Evolutionary conservation across 2,329 filamentous ascomycete genomes (phyloP).

Genomic region (Karstenula rhodostoma): DNA sequence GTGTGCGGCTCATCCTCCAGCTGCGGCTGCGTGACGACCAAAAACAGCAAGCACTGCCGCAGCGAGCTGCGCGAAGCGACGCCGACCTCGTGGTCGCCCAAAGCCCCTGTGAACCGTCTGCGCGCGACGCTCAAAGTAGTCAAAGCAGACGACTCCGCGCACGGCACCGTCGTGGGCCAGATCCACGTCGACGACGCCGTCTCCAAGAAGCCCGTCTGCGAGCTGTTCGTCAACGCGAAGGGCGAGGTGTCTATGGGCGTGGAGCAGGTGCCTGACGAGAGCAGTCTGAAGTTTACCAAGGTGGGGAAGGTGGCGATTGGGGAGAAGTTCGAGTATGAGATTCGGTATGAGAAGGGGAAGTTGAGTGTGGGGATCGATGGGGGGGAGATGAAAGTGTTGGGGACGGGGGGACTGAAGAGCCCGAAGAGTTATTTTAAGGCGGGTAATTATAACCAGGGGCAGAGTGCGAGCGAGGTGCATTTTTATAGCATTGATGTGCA

Average conservation of each 20-base stretch:
- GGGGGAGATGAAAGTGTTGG: conserved; percentile 20
- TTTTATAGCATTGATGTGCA: conserved; percentile 28
- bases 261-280: conserved; percentile 45
- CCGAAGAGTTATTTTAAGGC: conserved; percentile 35
- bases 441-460: conserved; percentile 36
- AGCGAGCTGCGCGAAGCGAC: conserved; percentile 52
- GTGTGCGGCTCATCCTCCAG: conserved; percentile 47
- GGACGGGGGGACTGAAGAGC: conserved; percentile 26
- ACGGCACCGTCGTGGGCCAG: conserved; percentile 52
- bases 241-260: conserved; percentile 52
- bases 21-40: conserved; percentile 50
- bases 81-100: conserved; percentile 46
- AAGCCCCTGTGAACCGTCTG: conserved; percentile 43
- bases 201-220: conserved; percentile 52
- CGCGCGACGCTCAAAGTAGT: conserved; percentile 40
- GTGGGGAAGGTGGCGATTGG: conserved; percentile 46
- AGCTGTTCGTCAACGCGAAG: conserved; percentile 50
- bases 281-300: conserved; percentile 39
- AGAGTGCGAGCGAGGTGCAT: conserved; percentile 27
- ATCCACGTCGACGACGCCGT: conserved; percentile 49
- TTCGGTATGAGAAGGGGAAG: conserved; percentile 47
- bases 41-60: conserved; percentile 54
- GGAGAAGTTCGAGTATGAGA: conserved; percentile 49
- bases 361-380: conserved; percentile 34
- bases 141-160: conserved; percentile 43